phyloP scores from a whole-genome alignment of 176 grass and related monocot genomes.

The Oryza coarctata region DNA sequence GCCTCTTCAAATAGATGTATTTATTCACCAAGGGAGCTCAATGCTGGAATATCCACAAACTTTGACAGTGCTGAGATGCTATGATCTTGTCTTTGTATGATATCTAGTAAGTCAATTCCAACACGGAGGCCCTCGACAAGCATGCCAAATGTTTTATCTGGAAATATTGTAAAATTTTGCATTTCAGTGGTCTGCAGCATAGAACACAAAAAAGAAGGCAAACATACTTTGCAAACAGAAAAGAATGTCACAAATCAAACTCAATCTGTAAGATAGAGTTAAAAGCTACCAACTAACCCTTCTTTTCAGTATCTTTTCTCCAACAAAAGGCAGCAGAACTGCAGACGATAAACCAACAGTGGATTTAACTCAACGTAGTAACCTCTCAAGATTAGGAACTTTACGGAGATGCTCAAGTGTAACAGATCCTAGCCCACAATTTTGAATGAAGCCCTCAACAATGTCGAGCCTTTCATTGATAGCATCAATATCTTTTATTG shows the following conservation, averaged over 20 bases:
- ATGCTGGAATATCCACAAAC: slow-evolving; percentile 60
- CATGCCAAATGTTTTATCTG: slow-evolving; percentile 79
- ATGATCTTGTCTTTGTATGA: slow-evolving; percentile 63
- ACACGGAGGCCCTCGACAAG: slow-evolving; percentile 78
- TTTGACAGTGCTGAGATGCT: slow-evolving; percentile 60
- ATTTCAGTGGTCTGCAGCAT: slow-evolving; percentile 1
- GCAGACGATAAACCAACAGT: slow-evolving; percentile 66
- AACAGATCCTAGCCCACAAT: slow-evolving; percentile 56
- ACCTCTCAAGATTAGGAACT: slow-evolving; percentile 83
- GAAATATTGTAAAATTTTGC: slow-evolving; percentile 30
- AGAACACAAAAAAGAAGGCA: not conserved
- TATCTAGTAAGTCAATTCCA: slow-evolving; percentile 69
- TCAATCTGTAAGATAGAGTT: not conserved
- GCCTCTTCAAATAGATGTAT: slow-evolving; percentile 63
- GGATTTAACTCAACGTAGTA: slow-evolving; percentile 75
- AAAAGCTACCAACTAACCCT: slow-evolving; percentile 48
- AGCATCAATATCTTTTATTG: slow-evolving; percentile 66
- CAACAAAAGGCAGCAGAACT: slow-evolving; percentile 64
- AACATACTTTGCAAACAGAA: slow-evolving; percentile 23
- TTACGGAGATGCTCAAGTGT: slow-evolving; percentile 57
- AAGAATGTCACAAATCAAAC: not conserved
- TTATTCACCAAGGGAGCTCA: slow-evolving; percentile 62
- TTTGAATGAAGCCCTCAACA: slow-evolving; percentile 75
- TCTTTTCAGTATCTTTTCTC: slow-evolving; percentile 72
- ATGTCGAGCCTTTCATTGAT: slow-evolving; percentile 75